Evolutionary conservation across 306 rosid species (phyloP), one percentile per base, ranked within the genome.

Genomic region (Bauhinia variegata): DNA sequence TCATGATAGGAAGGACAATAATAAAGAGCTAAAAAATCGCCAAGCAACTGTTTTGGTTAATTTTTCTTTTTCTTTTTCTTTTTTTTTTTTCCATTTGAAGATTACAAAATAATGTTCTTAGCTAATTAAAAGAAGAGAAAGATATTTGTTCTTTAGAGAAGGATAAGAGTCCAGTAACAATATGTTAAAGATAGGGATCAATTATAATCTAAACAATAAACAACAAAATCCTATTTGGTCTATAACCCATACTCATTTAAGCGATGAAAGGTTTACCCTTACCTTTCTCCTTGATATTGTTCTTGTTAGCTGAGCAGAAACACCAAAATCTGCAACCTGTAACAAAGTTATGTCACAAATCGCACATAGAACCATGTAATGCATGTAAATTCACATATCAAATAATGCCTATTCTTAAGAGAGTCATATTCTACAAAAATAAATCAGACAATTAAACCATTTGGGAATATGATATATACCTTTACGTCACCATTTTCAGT

Each of bases 241-340:
- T 71, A 76, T 11, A 39, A 46, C 39, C 51, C 54, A 68, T 71
- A 32, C 68, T 53, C 17, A 17, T 47, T 60, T 19, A 69, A 63
- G 14, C 30, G 38, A 67, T 55, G 56, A 67, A 30, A 60, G 75
- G 63, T 30, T 46, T 39, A 56, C 43, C 68, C 18, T 52, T 82
- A 95, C 99, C 99, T 95, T 95, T 80, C 99, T 85, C 84, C 95
- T 91, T 73, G 99, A 91, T 75, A 95, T 91, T 46, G 99, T 95
- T 89, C 97, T 88, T 8, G 99, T 95, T 68, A 95, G 79, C 77
- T 95, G 95, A 14, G 99, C 99, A 56, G 99, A 91, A 79, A 95
- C 99, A 52, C 99, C 99, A 83, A 95, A 95, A 84, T 95, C 99
- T 57, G 97, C 97, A 71, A 95, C 99, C 97, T 95, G 80, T 75